Evolutionary conservation across 129 eudicot genomes (phyloP), one percentile per base, ranked within the genome.

Genomic region (Artemisia argyi): DNA sequence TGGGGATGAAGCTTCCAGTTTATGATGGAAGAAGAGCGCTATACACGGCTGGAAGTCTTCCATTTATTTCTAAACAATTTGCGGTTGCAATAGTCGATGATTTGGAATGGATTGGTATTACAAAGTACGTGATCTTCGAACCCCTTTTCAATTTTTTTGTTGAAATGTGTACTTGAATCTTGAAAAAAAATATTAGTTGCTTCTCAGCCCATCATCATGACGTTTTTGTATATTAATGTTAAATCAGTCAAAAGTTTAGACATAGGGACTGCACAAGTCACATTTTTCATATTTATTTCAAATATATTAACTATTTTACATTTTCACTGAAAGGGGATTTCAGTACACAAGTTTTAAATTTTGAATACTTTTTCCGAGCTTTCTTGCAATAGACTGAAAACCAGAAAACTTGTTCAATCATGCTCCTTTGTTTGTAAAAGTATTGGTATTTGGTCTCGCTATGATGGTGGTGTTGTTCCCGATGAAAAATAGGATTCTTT

Each of bases 1-100:
- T 89, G 82, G 96, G 91, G 35, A 74, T 74, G 78, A 82, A 80
- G 75, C 85, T 89, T 35, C 96, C 96, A 9, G 96, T 84, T 70
- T 89, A 83, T 79, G 96, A 89, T 83, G 96, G 96, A 53, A 89
- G 84, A 79, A 77, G 83, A 67, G 78, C 84, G 9, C 96, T 89
- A 57, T 89, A 89, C 53, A 86, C 91, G 14, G 96, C 91, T 55
- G 96, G 91, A 12, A 59, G 76, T 15, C 76, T 89, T 22, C 96
- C 96, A 7, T 89, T 89, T 72, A 77, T 58, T 22, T 76, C 81
- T 16, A 85, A 81, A 78, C 77, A 79, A 58, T 89, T 89, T 65
- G 61, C 51, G 10, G 73, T 89, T 50, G 74, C 76, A 19, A 62
- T 89, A 44, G 67, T 46, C n/a, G 85, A 83, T 73, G 91, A 80